Evolutionary conservation across 768 basidiomycete species (phyloP), one percentile per base, ranked within the genome.

Genomic region (Podaxis pistillaris): DNA sequence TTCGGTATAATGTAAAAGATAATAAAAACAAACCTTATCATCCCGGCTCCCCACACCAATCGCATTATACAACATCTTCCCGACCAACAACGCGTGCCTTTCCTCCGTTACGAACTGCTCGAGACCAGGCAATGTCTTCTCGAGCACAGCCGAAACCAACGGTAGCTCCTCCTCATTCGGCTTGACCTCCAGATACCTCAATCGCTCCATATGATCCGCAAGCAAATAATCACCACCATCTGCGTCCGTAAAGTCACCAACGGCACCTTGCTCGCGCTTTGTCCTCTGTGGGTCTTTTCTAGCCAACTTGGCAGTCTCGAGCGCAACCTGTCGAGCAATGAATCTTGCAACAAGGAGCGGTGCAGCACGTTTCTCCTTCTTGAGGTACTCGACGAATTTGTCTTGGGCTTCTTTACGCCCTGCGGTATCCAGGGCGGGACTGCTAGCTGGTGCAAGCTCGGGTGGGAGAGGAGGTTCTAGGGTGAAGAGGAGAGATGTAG

Each of bases 41-140:
- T 86, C 82, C 30, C 92, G 79, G 19, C 91, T 91, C 33, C 79
- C 85, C 55, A 94, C 85, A 61, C 93, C 93, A 68, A 86, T 90
- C 2, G 85, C 80, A 67, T 94, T 94, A 73, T 92, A 93, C 2
- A 79, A 74, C 79, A 94, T 86, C 72, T 86, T 91, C 17, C 89
- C 90, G 44, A 84, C 71, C 53, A 89, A 79, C 17, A 79, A 78
- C 9, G 82, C 76, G 64, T 90, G 83, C 24, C 84, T 79, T 41
- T 90, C 87, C 28, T 86, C 83, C 3, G 83, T 83, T 28, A 91
- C 75, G 60, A 90, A 87, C 60, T 86, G 80, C 66, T 93, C 89
- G 63, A 94, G 70, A 19, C 90, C 91, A 11, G 87, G 88, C 49
- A 93, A 73, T 2, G 88, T 87, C 37, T 78, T 74, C 52, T 80